Conservation (phyloP, 2,329 filamentous ascomycete genomes). For the Fusarium fujikuroi region DNA sequence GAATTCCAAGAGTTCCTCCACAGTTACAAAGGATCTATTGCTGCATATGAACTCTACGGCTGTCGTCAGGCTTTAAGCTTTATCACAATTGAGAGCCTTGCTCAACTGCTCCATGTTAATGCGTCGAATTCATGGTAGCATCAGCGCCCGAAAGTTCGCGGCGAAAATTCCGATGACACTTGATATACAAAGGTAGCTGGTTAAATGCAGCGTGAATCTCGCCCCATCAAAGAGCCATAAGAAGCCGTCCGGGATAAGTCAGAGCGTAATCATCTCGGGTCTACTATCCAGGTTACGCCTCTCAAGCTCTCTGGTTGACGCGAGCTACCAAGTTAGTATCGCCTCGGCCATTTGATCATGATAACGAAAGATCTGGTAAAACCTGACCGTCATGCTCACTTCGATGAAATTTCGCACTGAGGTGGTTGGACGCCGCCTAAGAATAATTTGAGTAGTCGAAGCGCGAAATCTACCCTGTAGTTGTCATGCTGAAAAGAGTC, state of each 20-base stretch:
- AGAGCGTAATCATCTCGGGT: not conserved
- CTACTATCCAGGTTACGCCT: accelerated
- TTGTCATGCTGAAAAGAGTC: not conserved
- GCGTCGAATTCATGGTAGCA: too few relatives aligned
- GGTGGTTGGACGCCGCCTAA: not conserved
- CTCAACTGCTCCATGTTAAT: accelerated
- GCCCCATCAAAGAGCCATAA: too few relatives aligned
- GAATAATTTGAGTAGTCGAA: not conserved
- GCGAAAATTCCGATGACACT: too few relatives aligned
- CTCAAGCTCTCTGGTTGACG: accelerated
- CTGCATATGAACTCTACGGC: not conserved
- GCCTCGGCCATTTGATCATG: accelerated
- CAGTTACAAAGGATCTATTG: accelerated
- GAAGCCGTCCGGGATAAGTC: too few relatives aligned
- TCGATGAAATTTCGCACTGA: not conserved
- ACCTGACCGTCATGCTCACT: not conserved
- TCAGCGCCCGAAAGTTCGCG: too few relatives aligned
- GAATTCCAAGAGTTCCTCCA: not conserved
- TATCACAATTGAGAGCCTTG: not conserved
- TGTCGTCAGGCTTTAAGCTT: accelerated
- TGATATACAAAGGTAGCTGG: too few relatives aligned
- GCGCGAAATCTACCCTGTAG: not conserved
- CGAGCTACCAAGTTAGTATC: not conserved
- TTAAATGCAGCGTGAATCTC: too few relatives aligned
- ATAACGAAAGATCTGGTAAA: accelerated